Conservation (phyloP, 345 rosid species). For the Durio zibethinus region DNA sequence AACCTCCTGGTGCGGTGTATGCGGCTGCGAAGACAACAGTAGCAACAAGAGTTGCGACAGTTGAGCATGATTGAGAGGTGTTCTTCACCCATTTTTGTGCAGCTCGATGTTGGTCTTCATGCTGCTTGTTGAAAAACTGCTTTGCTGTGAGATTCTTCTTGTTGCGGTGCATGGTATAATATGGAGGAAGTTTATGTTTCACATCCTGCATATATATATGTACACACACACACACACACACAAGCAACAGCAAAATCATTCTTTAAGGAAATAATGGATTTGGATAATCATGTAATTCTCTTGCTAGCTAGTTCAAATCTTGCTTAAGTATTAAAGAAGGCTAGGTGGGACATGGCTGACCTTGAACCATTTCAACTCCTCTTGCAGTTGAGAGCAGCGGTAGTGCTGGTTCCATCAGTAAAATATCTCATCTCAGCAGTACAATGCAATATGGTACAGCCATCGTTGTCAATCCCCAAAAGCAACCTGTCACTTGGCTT, state of each 20-base stretch:
- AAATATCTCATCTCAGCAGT: constrained; percentile 5
- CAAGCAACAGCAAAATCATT: too few relatives aligned
- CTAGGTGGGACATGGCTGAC: not conserved
- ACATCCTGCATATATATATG: constrained; percentile 10
- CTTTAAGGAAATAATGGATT: not conserved
- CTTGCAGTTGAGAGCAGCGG: constrained; percentile 22
- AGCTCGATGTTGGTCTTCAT: not conserved
- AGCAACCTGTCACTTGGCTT: not conserved
- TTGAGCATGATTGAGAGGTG: constrained; percentile 26
- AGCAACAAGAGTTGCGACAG: constrained; percentile 25
- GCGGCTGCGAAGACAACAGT: constrained; percentile 20
- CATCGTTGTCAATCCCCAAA: constrained; percentile 8
- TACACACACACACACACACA: not conserved
- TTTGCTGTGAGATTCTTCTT: not conserved
- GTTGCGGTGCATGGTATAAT: constrained; percentile 11
- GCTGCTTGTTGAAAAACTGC: constrained; percentile 8
- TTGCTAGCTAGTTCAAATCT: not conserved
- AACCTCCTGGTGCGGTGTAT: constrained; percentile 19
- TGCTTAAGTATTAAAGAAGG: not conserved
- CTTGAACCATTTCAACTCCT: constrained; percentile 30
- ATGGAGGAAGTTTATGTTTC: not conserved
- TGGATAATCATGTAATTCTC: not conserved
- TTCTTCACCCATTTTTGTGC: constrained; percentile 22
- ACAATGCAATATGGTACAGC: constrained; percentile 24
- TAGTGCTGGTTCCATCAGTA: constrained; percentile 12